A percentile compares a stretch with the other conserved stretches of the same genome.
phyloP scores from a whole-genome alignment of 768 basidiomycete genomes.

The Auricularia heimuer region DNA sequence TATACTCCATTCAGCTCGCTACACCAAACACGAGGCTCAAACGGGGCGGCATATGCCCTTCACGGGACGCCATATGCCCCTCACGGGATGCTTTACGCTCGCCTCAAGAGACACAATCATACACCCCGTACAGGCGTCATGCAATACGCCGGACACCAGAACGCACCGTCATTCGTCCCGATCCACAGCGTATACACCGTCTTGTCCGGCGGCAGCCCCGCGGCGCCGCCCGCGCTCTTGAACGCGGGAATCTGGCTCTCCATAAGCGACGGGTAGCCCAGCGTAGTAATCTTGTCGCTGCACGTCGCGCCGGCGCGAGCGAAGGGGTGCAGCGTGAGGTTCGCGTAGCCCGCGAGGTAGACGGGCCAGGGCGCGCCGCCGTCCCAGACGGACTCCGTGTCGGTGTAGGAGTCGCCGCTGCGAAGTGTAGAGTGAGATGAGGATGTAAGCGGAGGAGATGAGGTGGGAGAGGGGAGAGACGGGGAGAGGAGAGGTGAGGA shows the following conservation, averaged over 20 bases:
- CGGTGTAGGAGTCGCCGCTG: slow-evolving; percentile 52
- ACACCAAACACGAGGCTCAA: too few species aligned
- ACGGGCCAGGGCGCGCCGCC: neutral
- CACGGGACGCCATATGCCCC: too few species aligned
- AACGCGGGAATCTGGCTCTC: slow-evolving; percentile 19
- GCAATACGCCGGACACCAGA: too few species aligned
- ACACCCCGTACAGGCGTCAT: too few species aligned
- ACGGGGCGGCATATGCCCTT: too few species aligned
- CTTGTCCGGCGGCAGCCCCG: slow-evolving; percentile 27
- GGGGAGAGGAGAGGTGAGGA: neutral
- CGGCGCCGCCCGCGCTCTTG: slow-evolving; percentile 43
- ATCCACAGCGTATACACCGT: slow-evolving; percentile 63
- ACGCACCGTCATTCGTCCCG: slow-evolving; percentile 39
- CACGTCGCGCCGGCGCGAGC: slow-evolving; percentile 57
- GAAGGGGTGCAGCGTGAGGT: slow-evolving; percentile 16
- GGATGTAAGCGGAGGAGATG: neutral
- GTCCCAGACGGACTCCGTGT: slow-evolving; percentile 33
- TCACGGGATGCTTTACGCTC: too few species aligned
- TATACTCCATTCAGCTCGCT: neutral
- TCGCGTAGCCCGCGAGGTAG: neutral
- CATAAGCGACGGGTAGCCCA: neutral
- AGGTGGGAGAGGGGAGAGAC: too few species aligned
- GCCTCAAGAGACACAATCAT: too few species aligned
- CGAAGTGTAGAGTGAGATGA: too few species aligned
- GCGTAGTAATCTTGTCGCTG: slow-evolving; percentile 30